A percentile compares a stretch with the other conserved stretches of the same genome.
Evolutionary conservation across 2,329 filamentous ascomycete genomes (phyloP).

Genomic region (Arachnomyces sp.): DNA sequence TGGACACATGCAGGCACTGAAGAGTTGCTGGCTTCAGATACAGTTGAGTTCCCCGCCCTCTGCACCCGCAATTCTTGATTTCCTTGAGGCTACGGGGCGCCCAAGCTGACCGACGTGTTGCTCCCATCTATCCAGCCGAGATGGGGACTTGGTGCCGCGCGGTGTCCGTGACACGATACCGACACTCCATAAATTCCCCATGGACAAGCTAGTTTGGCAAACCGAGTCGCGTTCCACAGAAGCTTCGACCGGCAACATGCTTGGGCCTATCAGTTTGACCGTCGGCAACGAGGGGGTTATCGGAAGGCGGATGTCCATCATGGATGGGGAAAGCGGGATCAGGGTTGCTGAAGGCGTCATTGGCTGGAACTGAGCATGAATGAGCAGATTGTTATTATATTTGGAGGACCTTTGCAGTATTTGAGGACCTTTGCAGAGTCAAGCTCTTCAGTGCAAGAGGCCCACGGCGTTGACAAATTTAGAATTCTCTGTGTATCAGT

Average conservation of each 20-base stretch:
- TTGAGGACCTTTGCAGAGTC: no score
- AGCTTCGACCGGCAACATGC: background rate
- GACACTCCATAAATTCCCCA: constrained; percentile 1
- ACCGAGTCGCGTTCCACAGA: background rate
- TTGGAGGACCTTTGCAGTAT: no score
- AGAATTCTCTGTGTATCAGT: no score
- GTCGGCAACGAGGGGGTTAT: constrained; percentile 6
- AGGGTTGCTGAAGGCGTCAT: constrained; percentile 7
- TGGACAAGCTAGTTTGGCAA: no score
- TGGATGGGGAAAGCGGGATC: constrained; percentile 5
- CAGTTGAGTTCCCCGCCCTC: constrained; percentile 2
- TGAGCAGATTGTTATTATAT: no score
- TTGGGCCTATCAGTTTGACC: background rate
- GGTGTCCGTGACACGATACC: constrained; percentile 1
- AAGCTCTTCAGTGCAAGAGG: no score
- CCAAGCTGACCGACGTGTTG: no score
- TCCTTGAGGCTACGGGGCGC: background rate
- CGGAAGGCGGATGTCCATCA: constrained; percentile 7
- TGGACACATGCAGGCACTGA: constrained; percentile 1
- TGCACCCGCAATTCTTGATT: background rate
- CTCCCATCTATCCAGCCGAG: background rate
- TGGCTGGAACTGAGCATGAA: constrained; percentile 6
- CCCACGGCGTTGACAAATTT: no score
- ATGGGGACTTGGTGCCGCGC: constrained; percentile 5
- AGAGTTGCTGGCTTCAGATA: constrained; percentile 6